Base-by-base conservation (phyloP, 2,329 filamentous ascomycete genomes). In the Stagonosporopsis tanaceti region DNA sequence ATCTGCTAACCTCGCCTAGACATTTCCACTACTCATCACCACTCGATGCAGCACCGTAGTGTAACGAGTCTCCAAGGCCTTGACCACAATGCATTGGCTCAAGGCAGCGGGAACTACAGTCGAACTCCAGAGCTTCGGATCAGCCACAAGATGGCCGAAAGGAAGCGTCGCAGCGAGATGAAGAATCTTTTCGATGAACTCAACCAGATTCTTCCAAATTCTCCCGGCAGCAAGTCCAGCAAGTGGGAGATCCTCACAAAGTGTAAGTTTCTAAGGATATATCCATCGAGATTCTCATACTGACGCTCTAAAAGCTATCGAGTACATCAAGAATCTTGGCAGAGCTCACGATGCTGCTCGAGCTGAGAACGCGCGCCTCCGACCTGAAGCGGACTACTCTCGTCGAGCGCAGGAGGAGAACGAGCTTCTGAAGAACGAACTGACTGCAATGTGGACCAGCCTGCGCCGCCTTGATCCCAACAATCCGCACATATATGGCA, bases 211-310 rank as follows among this genome's bases (percentile, higher is more conserved):
- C 88, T 94, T 78, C 91, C 91, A 1, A 89, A 92, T 65, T 91
- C 92, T 67, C 86, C 91, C 15, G 91, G 91, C 1, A 89, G 89
- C 24, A 96, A 95, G 74, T 91, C 91, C 0, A 93, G 90, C 65
- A 96, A 96, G 68, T 96, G 91, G 91, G 91, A 96, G 68, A 93
- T 94, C 46, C 74, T 96, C 15, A 93, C 90, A 2, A 94, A 94
- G 81, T 90, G 91, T 93, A 79, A 61, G 83, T 73, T 25, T n/a
- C 22, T 11, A 22, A 25, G 6, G 1, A 2, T 14, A n/a, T 15
- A 8, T n/a, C 12, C 9, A 12, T 20, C 9, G 38, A 20, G 4
- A 5, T 14, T 1, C 12, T 15, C 12, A n/a, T 14, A 39, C 63
- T 68, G 51, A 70, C 48, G 25, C 5, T 22, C 24, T 20, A 30